These are phyloP conservation scores for Sordariomycetes sp. DNA, from an alignment of 2,329 filamentous ascomycete species.

Conservation along the genomic window DNA sequence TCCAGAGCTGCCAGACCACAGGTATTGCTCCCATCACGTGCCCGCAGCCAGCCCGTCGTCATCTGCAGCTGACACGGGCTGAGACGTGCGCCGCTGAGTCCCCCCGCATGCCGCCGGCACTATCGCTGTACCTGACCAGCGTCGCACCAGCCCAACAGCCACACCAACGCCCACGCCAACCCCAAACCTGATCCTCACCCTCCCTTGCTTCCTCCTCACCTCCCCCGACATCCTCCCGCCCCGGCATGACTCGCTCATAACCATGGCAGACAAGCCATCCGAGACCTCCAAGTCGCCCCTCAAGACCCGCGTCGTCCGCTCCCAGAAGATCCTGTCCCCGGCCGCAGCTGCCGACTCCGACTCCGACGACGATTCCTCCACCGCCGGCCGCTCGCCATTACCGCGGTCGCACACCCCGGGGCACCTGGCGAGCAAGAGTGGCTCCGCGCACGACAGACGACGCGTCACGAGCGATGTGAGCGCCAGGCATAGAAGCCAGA, in stretches of 20 bases:
- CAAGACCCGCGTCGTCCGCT: slow-evolving; percentile 30
- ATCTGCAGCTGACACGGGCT: neutral
- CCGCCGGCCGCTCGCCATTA: slow-evolving; percentile 23
- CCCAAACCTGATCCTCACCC: neutral
- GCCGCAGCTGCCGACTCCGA: slow-evolving; percentile 21
- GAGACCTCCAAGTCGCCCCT: slow-evolving; percentile 20
- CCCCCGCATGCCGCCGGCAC: neutral
- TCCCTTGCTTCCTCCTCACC: neutral
- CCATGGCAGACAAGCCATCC: slow-evolving; percentile 33
- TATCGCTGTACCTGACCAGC: too few relatives aligned
- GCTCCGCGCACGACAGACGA: slow-evolving; percentile 32
- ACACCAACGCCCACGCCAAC: neutral
- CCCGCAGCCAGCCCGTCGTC: too few relatives aligned
- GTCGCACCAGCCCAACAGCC: too few relatives aligned
- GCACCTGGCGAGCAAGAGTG: slow-evolving; percentile 46
- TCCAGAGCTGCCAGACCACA: too few relatives aligned
- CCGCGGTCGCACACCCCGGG: slow-evolving; percentile 53
- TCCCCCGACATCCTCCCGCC: slow-evolving; percentile 4
- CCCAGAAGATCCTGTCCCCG: slow-evolving; percentile 38
- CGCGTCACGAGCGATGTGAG: slow-evolving; percentile 42
- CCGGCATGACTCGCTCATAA: slow-evolving; percentile 21
- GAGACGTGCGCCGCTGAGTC: neutral
- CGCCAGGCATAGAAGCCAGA: slow-evolving; percentile 46
- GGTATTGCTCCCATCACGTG: too few relatives aligned
- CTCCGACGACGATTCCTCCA: slow-evolving; percentile 20